Percentiles rank a stretch among this genome's conserved stretches.
Evolutionary conservation across 2,329 filamentous ascomycete species (phyloP).

Genomic region (Xylariales sp.): DNA sequence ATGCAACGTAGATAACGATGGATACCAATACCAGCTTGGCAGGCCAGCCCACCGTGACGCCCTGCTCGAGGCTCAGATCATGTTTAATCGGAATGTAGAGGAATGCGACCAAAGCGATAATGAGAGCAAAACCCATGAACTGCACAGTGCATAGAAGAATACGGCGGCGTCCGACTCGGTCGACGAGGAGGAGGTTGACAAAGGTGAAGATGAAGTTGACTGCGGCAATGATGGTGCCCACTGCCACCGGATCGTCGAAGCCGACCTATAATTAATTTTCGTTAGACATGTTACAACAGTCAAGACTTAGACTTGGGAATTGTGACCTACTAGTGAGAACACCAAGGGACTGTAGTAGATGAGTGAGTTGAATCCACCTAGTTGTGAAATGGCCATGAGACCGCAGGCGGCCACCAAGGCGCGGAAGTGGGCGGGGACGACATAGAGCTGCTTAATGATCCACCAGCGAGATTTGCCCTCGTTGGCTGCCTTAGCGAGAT

Average conservation of each 20-base stretch:
- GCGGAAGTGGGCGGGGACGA: conserved; percentile 53
- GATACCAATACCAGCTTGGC: conserved; percentile 53
- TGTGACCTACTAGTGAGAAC: conserved; percentile 42
- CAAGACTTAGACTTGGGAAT: background rate
- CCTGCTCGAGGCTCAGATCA: conserved; percentile 50
- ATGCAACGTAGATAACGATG: conserved; percentile 56
- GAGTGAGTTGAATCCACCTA: conserved; percentile 41
- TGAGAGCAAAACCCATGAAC: conserved; percentile 56
- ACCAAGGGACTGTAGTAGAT: conserved; percentile 41
- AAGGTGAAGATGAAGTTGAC: conserved; percentile 60
- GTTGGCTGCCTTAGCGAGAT: conserved; percentile 44
- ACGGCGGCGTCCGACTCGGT: conserved; percentile 55
- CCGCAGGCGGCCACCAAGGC: conserved; percentile 58
- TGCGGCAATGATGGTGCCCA: conserved; percentile 54
- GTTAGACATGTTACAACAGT: background rate
- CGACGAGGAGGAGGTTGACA: conserved; percentile 57
- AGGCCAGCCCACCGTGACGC: conserved; percentile 49
- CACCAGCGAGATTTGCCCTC: conserved; percentile 51
- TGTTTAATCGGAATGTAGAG: conserved; percentile 57
- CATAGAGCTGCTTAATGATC: conserved; percentile 57
- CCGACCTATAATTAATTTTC: conserved; percentile 49
- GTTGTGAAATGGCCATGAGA: conserved; percentile 60
- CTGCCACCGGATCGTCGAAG: conserved; percentile 58
- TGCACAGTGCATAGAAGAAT: conserved; percentile 55
- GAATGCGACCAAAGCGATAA: conserved; percentile 56